phyloP scores from a whole-genome alignment of 176 grass and related monocot species.

The Eragrostis curvula region DNA sequence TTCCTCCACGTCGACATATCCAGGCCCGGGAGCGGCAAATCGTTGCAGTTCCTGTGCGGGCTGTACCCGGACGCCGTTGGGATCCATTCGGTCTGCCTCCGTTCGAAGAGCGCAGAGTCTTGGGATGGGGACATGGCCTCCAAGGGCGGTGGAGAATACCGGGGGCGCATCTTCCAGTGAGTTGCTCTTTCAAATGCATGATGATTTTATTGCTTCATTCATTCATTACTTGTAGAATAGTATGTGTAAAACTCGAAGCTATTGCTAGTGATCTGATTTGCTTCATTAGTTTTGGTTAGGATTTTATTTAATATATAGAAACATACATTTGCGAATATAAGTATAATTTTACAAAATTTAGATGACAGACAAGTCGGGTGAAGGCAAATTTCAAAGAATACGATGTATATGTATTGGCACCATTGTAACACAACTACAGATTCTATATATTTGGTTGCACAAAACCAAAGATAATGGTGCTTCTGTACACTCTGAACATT shows the following conservation, averaged over 20 bases:
- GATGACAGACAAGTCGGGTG: background rate
- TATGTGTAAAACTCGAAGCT: background rate
- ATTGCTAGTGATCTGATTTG: conserved; percentile 8
- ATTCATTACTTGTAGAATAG: background rate
- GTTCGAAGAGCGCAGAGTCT: conserved; percentile 49
- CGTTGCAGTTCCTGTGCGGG: conserved; percentile 91
- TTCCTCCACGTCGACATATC: conserved; percentile 92
- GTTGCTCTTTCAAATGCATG: conserved; percentile 37
- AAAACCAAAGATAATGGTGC: background rate
- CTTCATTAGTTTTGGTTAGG: background rate
- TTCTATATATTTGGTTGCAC: background rate
- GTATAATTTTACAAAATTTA: conserved; percentile 5
- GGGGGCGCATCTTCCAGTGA: conserved; percentile 95
- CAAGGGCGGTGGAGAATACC: conserved; percentile 48
- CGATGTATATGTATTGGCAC: background rate
- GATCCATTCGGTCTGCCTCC: conserved; percentile 92
- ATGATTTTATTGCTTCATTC: conserved; percentile 2
- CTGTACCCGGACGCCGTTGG: conserved; percentile 89
- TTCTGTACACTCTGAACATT: background rate
- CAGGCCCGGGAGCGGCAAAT: conserved; percentile 62
- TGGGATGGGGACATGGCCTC: conserved; percentile 14
- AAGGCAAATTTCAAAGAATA: background rate
- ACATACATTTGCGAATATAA: background rate
- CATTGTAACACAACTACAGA: background rate
- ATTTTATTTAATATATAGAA: background rate